These are phyloP conservation scores for Pestalotiopsis sp. DNA, from an alignment of 2,329 filamentous ascomycete species.

Conservation along the genomic window DNA sequence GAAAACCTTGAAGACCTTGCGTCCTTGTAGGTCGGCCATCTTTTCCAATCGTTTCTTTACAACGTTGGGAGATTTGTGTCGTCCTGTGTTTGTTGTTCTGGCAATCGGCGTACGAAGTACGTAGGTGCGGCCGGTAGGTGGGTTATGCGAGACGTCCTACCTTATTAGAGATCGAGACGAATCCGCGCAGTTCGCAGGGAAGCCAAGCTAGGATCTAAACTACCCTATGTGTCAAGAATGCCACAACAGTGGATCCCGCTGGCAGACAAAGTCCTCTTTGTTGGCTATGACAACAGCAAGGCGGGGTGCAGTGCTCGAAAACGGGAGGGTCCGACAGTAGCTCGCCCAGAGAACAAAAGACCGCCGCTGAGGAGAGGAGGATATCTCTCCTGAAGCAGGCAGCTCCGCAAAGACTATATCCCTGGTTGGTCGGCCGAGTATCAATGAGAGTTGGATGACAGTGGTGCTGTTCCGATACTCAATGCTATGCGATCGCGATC, in stretches of 20 bases:
- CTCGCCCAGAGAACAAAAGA: no score
- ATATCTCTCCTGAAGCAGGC: background rate
- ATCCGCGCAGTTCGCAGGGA: background rate
- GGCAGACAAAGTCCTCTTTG: conserved; percentile 4
- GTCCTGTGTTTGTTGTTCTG: background rate
- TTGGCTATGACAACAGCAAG: conserved; percentile 6
- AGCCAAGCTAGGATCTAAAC: background rate
- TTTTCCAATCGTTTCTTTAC: background rate
- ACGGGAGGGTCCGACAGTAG: conserved; percentile 2
- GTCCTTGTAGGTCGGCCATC: conserved; percentile 36
- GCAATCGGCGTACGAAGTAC: background rate
- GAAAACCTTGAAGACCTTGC: conserved; percentile 98
- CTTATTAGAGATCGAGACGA: background rate
- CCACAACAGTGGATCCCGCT: background rate
- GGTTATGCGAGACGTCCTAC: background rate
- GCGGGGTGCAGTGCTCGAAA: conserved; percentile 5
- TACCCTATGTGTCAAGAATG: background rate
- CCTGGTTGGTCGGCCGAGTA: background rate
- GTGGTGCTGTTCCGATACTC: no score
- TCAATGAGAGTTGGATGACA: no score
- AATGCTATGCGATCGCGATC: no score
- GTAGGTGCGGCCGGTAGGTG: background rate
- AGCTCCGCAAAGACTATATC: background rate
- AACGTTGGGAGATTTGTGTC: background rate
- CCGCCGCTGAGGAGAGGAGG: no score